Conservation (phyloP, 768 basidiomycete species). For the Chalciporus sphaerocephalus region DNA sequence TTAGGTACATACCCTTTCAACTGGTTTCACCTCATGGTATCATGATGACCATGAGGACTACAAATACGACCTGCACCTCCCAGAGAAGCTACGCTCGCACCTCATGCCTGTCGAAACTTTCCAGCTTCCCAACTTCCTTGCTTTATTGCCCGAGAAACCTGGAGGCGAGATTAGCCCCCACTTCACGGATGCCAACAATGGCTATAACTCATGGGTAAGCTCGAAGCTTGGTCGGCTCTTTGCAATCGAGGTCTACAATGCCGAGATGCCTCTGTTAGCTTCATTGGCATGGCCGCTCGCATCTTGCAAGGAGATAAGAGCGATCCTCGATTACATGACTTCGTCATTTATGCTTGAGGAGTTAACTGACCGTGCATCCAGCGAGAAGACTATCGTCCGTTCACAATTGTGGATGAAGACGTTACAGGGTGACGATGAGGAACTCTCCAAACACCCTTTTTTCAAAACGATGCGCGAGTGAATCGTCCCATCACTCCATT, state of each 20-base stretch:
- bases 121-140: conserved; percentile 24
- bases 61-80: conserved; percentile 9
- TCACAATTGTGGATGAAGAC: conserved; percentile 25
- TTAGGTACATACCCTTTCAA: neutral
- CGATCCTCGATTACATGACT: conserved; percentile 28
- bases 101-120: conserved; percentile 19
- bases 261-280: conserved; percentile 25
- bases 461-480: conserved; percentile 25
- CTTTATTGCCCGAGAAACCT: conserved; percentile 24
- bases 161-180: conserved; percentile 25
- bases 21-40: conserved; percentile 16
- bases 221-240: conserved; percentile 21
- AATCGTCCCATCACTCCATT: neutral
- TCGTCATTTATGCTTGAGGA: conserved; percentile 30
- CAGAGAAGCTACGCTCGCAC: neutral
- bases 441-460: conserved; percentile 20
- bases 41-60: conserved; percentile 4
- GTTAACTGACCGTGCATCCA: conserved; percentile 27
- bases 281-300: conserved; percentile 24
- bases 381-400: conserved; percentile 9
- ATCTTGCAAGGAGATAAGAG: conserved; percentile 17
- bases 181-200: conserved; percentile 21
- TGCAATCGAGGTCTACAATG: conserved; percentile 22
- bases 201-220: conserved; percentile 23
- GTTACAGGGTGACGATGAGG: conserved; percentile 16